Conservation (phyloP, 495 filamentous ascomycete species). For the Aspergillus nidulans region DNA sequence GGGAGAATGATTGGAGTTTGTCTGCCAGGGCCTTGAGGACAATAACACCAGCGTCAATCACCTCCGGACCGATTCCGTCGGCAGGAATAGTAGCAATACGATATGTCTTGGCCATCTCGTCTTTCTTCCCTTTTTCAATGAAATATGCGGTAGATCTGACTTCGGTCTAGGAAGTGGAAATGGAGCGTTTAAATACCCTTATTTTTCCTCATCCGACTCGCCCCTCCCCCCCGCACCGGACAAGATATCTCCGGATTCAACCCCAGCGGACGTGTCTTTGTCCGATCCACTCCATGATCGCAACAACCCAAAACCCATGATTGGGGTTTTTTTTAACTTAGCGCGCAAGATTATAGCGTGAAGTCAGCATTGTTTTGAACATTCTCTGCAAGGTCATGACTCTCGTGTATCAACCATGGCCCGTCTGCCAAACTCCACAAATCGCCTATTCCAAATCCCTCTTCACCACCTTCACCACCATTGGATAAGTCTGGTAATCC, state of each 20-base stretch:
- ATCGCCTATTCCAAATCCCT: slow-evolving; percentile 20
- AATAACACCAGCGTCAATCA: slow-evolving; percentile 43
- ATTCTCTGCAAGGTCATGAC: slow-evolving; percentile 14
- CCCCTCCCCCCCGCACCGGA: slow-evolving; percentile 6
- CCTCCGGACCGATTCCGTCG: slow-evolving; percentile 54
- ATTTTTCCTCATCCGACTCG: neutral
- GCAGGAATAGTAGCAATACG: slow-evolving; percentile 49
- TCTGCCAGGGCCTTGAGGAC: slow-evolving; percentile 42
- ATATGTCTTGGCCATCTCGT: slow-evolving; percentile 24
- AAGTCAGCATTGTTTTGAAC: neutral
- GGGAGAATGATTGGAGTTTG: slow-evolving; percentile 42
- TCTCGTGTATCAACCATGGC: slow-evolving; percentile 39
- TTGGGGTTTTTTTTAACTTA: neutral
- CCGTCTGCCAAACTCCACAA: slow-evolving; percentile 41
- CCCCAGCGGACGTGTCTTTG: slow-evolving; percentile 12
- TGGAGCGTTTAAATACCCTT: slow-evolving; percentile 3
- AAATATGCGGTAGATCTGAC: neutral
- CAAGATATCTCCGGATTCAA: slow-evolving; percentile 3
- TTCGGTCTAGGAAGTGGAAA: neutral
- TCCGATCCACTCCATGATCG: neutral
- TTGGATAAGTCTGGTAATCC: neutral
- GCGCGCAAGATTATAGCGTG: neutral
- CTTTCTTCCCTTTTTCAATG: neutral
- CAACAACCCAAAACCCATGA: neutral
- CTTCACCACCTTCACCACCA: neutral